These are phyloP conservation scores for Coemansia sp. DNA, from an alignment of 192 early-diverging fungal genomes.

Conservation along the genomic window DNA sequence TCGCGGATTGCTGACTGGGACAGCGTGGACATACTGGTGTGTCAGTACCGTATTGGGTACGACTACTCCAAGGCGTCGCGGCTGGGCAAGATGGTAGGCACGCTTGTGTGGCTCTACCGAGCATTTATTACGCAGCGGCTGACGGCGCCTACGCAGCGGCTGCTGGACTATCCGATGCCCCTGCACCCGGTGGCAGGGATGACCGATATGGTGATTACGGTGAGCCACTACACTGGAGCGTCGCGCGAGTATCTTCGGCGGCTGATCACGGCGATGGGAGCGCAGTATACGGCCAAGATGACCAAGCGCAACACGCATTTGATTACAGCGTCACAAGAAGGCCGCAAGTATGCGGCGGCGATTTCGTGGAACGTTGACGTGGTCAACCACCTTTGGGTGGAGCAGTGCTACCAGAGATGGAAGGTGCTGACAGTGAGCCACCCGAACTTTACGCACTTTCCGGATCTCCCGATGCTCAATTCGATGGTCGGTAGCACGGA, in stretches of 20 bases:
- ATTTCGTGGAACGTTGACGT: conserved; percentile 63
- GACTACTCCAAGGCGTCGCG: conserved; percentile 51
- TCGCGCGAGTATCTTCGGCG: conserved; percentile 62
- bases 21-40: conserved; percentile 36
- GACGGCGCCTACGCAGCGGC: conserved; percentile 26
- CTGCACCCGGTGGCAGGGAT: conserved; percentile 10
- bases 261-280: conserved; percentile 62
- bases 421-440: conserved; percentile 54
- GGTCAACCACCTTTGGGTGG: conserved; percentile 85
- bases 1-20: conserved; percentile 35
- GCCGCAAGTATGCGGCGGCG: conserved; percentile 64
- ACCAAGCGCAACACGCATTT: conserved; percentile 69
- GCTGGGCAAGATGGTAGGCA: conserved; percentile 47
- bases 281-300: conserved; percentile 58
- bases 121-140: conserved; percentile 14
- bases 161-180: conserved; percentile 46
- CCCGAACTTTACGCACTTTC: conserved; percentile 55
- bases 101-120: conserved; percentile 50
- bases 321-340: conserved; percentile 60
- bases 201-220: conserved; percentile 52
- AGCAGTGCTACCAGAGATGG: conserved; percentile 70
- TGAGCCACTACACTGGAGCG: conserved; percentile 67
- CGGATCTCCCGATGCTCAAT: conserved; percentile 50
- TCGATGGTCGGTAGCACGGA: conserved; percentile 54
- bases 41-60: conserved; percentile 44